Conservation (phyloP, 192 early-diverging fungal species). For the Mortierella hygrophila region DNA sequence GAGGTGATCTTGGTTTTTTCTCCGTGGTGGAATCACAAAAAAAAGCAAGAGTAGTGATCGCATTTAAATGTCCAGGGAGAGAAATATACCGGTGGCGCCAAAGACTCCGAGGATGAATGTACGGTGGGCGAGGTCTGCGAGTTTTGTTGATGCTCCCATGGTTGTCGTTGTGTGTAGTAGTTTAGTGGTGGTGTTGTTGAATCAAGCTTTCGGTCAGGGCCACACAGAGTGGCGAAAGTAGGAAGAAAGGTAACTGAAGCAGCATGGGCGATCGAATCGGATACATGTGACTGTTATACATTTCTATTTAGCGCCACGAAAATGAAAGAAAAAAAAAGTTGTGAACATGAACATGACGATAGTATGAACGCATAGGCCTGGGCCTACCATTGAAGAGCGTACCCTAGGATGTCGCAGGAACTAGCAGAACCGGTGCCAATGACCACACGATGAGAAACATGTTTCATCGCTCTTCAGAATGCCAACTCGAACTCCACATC, state of each 20-base stretch:
- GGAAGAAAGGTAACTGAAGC: not conserved
- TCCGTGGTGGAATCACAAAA: too few species aligned
- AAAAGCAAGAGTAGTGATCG: too few species aligned
- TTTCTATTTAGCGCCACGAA: not conserved
- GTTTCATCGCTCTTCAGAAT: not conserved
- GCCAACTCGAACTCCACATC: not conserved
- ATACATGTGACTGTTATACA: not conserved
- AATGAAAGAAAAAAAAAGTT: not conserved
- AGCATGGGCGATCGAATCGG: not conserved
- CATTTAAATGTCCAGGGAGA: too few species aligned
- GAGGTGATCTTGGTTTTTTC: too few species aligned
- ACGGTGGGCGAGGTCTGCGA: conserved; percentile 46
- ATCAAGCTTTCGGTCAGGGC: not conserved
- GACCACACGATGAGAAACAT: not conserved
- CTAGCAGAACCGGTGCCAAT: not conserved
- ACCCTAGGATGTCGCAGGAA: too few species aligned
- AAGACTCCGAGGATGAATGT: conserved; percentile 51
- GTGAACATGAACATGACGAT: too few species aligned
- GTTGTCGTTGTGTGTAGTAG: not conserved
- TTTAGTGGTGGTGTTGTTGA: not conserved
- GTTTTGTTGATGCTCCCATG: conserved; percentile 41
- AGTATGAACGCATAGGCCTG: too few species aligned
- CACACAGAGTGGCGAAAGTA: not conserved
- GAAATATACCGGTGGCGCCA: conserved; percentile 36
- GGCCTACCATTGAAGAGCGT: too few species aligned